Base-by-base conservation (phyloP, 2,329 filamentous ascomycete species). In the Aureobasidium sp. region DNA sequence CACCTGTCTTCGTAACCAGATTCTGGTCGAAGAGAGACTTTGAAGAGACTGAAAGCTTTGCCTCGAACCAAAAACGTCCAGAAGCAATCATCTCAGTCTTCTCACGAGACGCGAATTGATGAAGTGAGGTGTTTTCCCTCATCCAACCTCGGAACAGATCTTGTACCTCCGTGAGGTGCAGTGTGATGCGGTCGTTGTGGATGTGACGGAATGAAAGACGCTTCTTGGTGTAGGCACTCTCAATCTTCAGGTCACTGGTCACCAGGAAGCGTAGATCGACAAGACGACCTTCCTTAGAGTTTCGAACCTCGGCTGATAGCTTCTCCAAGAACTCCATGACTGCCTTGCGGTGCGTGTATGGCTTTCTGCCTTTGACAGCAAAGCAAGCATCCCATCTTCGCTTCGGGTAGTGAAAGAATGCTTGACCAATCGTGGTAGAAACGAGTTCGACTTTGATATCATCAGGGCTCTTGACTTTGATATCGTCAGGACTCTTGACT, bases 1-100 rank as follows among this genome's bases (percentile, higher is more conserved):
- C 61, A n/a, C 63, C 60, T 3, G 48, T 41, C 41, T 53, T 56
- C 11, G 45, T 45, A 15, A 41, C 14, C 17, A 39, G 20, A 51
- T 63, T 65, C 41, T 59, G 59, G 17, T 62, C 39, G n/a, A 61
- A 62, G 11, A 51, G 53, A 48, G 60, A 59, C 22, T 66, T 27
- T 14, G 45, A 25, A 1, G 29, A 25, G 25, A 60, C 20, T 2
- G 41, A 29, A 12, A 65, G 9, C 14, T 48, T 65, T 12, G 66
- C 67, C 44, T 69, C 66, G 61, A 64, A 69, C 67, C 67, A 70
- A 17, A 66, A 22, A n/a, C 63, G 39, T 11, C 61, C 44, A 9
- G 61, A 39, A 12, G 52, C 20, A 15, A 60, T 41, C 61, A 58
- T 57, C 9, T n/a, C 41, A 25, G 36, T n/a, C 7, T 17, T 41